Evolutionary conservation across 1,284 basidiomycete genomes (phyloP).

Genomic region (Athelia psychrophila): DNA sequence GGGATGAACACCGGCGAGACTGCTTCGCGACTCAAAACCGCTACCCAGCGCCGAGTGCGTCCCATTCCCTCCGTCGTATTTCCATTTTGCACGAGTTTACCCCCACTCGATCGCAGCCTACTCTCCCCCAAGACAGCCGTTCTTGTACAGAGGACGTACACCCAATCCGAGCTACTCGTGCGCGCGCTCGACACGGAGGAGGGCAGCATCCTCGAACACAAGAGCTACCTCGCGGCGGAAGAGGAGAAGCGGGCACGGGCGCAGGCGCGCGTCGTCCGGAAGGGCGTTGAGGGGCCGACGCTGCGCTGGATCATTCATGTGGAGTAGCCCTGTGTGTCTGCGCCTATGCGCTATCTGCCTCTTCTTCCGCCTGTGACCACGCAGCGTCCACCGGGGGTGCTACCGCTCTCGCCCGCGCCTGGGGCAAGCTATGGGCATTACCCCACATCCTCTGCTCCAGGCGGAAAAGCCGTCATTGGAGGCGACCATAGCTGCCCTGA

Average conservation of each 20-base stretch:
- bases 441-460: too few relatives aligned
- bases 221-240: too few relatives aligned
- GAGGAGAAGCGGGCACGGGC: too few relatives aligned
- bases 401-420: slow-evolving; percentile 1
- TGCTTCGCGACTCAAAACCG: slow-evolving; percentile 55
- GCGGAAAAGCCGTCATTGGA: slow-evolving; percentile 65
- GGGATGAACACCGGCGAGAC: slow-evolving; percentile 63
- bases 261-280: too few relatives aligned
- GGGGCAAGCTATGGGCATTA: neutral
- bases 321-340: too few relatives aligned
- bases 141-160: slow-evolving; percentile 46
- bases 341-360: too few relatives aligned
- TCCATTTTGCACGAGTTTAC: too few relatives aligned
- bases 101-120: slow-evolving; percentile 44
- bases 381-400: neutral
- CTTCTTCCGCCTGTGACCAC: too few relatives aligned
- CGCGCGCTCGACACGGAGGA: slow-evolving; percentile 84
- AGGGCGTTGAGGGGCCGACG: too few relatives aligned
- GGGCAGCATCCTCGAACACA: slow-evolving; percentile 76
- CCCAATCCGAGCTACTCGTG: slow-evolving; percentile 79
- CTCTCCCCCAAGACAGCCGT: slow-evolving; percentile 66
- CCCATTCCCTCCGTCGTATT: slow-evolving; percentile 6
- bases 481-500: slow-evolving; percentile 71
- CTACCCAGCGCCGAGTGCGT: slow-evolving; percentile 39
- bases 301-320: too few relatives aligned